Evolutionary conservation across 495 filamentous ascomycete species (phyloP).

Genomic region (Mytilinidion resinicola): DNA sequence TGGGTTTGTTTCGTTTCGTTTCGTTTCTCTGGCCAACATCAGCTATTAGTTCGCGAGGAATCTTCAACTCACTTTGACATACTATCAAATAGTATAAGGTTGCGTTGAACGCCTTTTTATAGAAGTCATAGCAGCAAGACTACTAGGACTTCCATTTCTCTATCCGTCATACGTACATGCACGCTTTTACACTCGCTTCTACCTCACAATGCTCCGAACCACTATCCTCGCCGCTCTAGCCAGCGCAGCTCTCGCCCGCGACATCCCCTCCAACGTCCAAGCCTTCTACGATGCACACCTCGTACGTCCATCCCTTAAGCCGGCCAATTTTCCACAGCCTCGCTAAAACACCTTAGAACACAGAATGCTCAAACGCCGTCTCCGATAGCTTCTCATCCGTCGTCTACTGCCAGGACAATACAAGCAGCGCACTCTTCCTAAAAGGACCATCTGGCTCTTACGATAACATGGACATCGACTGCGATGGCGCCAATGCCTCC

Average conservation of each 20-base stretch:
- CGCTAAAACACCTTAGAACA: slow-evolving; percentile 3
- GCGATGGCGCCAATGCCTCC: slow-evolving; percentile 51
- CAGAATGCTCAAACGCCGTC: slow-evolving; percentile 12
- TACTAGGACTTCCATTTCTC: too few species aligned
- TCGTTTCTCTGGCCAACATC: too few species aligned
- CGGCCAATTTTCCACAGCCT: not conserved
- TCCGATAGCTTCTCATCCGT: slow-evolving; percentile 13
- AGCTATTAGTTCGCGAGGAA: too few species aligned
- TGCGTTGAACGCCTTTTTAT: too few species aligned
- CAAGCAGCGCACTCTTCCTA: slow-evolving; percentile 8
- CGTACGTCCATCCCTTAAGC: not conserved
- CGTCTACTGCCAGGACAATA: slow-evolving; percentile 22
- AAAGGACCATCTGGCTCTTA: slow-evolving; percentile 48
- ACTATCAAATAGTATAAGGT: too few species aligned
- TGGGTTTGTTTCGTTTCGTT: too few species aligned
- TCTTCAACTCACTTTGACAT: too few species aligned
- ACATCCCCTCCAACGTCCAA: slow-evolving; percentile 14
- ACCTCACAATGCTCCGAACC: too few species aligned
- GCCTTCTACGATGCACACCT: slow-evolving; percentile 13
- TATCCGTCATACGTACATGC: too few species aligned
- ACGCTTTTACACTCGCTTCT: too few species aligned
- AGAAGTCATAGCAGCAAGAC: too few species aligned
- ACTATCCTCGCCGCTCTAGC: too few species aligned
- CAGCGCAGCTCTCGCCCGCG: slow-evolving; percentile 1
- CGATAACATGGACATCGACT: slow-evolving; percentile 62